Evolutionary conservation across 306 rosid genomes (phyloP).

Genomic region (Adenanthera pavonina): DNA sequence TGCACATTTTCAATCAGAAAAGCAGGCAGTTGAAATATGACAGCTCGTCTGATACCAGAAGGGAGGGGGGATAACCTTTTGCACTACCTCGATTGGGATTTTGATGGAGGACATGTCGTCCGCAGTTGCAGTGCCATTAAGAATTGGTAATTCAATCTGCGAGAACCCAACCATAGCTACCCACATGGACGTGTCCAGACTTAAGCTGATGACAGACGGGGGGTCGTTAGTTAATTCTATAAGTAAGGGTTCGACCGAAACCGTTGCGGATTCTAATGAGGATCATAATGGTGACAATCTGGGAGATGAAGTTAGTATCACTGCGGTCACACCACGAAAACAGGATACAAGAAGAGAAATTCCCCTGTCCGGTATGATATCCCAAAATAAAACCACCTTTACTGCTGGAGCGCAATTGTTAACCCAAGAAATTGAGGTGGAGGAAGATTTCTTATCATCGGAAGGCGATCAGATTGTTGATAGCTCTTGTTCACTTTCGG

Average conservation of each 20-base stretch:
- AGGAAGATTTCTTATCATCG: constrained; percentile 71
- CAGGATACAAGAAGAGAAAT: constrained; percentile 49
- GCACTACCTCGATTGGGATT: constrained; percentile 56
- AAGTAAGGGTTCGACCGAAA: constrained; percentile 54
- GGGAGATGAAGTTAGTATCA: constrained; percentile 51
- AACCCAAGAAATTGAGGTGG: constrained; percentile 59
- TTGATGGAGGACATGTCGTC: constrained; percentile 88
- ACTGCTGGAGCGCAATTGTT: constrained; percentile 46
- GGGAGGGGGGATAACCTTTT: constrained; percentile 60
- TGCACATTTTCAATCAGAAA: constrained; percentile 52
- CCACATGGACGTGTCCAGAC: constrained; percentile 70
- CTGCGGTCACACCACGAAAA: constrained; percentile 39
- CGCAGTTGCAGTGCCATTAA: constrained; percentile 68
- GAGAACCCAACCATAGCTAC: constrained; percentile 68
- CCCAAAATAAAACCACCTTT: constrained; percentile 50
- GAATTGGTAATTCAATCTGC: constrained; percentile 79
- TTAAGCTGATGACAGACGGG: constrained; percentile 73
- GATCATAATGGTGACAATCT: constrained; percentile 51
- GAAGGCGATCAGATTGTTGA: constrained; percentile 76
- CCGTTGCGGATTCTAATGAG: constrained; percentile 50
- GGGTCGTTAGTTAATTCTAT: constrained; percentile 64
- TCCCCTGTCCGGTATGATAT: constrained; percentile 52
- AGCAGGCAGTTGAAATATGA: constrained; percentile 64
- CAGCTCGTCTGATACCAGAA: constrained; percentile 51
- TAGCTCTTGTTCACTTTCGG: constrained; percentile 72